phyloP scores from a whole-genome alignment of 306 rosid species.

The Medicago lupulina region DNA sequence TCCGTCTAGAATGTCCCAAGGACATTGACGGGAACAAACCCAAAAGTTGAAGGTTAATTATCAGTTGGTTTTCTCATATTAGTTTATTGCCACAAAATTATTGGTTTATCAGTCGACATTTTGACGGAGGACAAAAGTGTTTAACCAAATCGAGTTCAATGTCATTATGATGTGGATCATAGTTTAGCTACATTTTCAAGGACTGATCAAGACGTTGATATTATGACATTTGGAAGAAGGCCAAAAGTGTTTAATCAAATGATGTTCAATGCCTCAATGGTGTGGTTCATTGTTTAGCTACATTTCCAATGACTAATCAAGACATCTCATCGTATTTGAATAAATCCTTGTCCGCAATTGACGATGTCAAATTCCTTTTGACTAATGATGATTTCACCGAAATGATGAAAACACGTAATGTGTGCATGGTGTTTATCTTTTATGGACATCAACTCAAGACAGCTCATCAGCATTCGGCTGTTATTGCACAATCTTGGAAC shows the following conservation, averaged over 20 bases:
- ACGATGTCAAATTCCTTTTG: background rate
- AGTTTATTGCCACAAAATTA: background rate
- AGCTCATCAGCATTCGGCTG: background rate
- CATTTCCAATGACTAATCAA: background rate
- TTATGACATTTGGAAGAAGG: background rate
- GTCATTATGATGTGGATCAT: no score
- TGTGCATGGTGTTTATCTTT: background rate
- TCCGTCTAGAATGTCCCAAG: no score
- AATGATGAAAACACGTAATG: background rate
- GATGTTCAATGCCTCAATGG: background rate
- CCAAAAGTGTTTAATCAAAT: background rate
- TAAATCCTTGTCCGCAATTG: background rate
- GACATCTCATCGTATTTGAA: background rate
- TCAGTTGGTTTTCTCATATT: no score
- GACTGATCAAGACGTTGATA: no score
- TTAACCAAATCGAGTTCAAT: no score
- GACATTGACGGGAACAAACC: no score
- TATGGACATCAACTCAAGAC: background rate
- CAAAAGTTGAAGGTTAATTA: no score
- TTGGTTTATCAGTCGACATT: background rate
- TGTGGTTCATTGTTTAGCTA: background rate
- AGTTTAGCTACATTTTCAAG: no score
- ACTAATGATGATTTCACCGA: background rate
- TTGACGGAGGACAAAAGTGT: no score
- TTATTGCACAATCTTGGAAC: background rate